Evolutionary conservation across 2,329 filamentous ascomycete genomes (phyloP), one percentile per base, ranked within the genome.

Genomic region (Colletotrichum truncatum): DNA sequence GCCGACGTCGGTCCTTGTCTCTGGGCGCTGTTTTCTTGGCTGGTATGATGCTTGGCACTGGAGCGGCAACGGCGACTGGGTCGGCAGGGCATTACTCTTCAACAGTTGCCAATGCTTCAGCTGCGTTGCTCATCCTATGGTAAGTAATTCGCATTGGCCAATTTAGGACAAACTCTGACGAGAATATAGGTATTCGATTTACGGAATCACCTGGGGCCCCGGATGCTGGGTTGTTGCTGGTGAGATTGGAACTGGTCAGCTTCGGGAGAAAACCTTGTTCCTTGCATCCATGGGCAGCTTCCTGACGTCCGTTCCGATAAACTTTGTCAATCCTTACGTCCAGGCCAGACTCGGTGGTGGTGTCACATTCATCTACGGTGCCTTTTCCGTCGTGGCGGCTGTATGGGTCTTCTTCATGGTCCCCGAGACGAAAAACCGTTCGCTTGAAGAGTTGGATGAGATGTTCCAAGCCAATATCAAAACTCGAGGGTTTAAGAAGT

Each of bases 311-410:
- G 41, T 69, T 6, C 25, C 66, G 28, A 64, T 69, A 49, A 68
- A 59, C 30, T 70, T 61, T 26, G 49, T 67, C 38, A 70, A 67
- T 41, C 67, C 68, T 7, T 70, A 57, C 52, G 52, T 70, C n/a
- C 67, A 69, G 38, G 58, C 66, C 11, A 48, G 58, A 14, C 67
- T 71, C 12, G 68, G 69, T 10, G 60, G 62, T 14, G 65, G 63
- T 12, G 69, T 72, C 21, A 67, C 69, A 4, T 69, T 73, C 26
- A 68, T 73, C 28, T 73, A 70, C 45, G 70, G 70, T 8, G 62
- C 62, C 25, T 55, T 71, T 32, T 69, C 66, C 7, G 36, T 71
- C 34, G 21, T 71, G 3, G 64, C 66, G n/a, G 53, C 67, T 3
- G 39, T 65, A 26, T 68, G 68, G 38, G 54, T 64, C 3, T 68